Evolutionary conservation across 1,284 basidiomycete genomes (phyloP).

Genomic region (Papiliotrema nemorosa): DNA sequence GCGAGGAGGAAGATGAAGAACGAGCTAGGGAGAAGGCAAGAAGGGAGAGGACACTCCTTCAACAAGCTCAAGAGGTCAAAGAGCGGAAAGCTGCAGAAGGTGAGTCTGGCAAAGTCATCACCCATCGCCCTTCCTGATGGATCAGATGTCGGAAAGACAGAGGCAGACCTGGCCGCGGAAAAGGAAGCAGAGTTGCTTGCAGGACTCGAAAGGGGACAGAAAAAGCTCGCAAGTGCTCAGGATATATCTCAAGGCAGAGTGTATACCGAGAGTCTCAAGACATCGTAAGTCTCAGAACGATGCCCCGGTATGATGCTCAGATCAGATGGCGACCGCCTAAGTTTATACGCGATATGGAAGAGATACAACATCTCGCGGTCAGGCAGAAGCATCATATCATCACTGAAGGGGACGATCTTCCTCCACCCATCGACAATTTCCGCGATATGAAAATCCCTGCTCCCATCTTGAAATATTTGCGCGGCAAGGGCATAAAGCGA

Average conservation of each 20-base stretch:
- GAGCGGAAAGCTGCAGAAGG: slow-evolving; percentile 73
- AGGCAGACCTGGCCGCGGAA: slow-evolving; percentile 77
- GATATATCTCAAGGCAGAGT: slow-evolving; percentile 90
- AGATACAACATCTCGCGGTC: slow-evolving; percentile 67
- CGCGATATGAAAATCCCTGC: slow-evolving; percentile 97
- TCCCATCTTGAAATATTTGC: slow-evolving; percentile 75
- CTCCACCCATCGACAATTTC: slow-evolving; percentile 90
- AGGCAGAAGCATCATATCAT: slow-evolving; percentile 90
- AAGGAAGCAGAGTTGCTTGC: slow-evolving; percentile 85
- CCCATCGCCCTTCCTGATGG: not conserved
- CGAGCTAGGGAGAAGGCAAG: slow-evolving; percentile 65
- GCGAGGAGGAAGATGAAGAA: slow-evolving; percentile 71
- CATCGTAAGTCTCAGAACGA: slow-evolving; percentile 58
- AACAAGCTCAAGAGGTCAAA: slow-evolving; percentile 92
- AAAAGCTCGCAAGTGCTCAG: slow-evolving; percentile 85
- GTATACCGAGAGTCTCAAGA: slow-evolving; percentile 80
- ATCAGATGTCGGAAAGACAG: slow-evolving; percentile 83
- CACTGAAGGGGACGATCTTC: slow-evolving; percentile 82
- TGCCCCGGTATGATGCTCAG: slow-evolving; percentile 2
- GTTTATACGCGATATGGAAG: slow-evolving; percentile 69
- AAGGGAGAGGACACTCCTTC: slow-evolving; percentile 75
- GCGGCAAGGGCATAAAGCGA: slow-evolving; percentile 73
- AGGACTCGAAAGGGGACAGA: slow-evolving; percentile 77
- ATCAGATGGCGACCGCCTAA: slow-evolving; percentile 80
- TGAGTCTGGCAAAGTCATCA: slow-evolving; percentile 44